Conservation (phyloP, 1,284 basidiomycete species). For the Mrakiaceae sp. region DNA sequence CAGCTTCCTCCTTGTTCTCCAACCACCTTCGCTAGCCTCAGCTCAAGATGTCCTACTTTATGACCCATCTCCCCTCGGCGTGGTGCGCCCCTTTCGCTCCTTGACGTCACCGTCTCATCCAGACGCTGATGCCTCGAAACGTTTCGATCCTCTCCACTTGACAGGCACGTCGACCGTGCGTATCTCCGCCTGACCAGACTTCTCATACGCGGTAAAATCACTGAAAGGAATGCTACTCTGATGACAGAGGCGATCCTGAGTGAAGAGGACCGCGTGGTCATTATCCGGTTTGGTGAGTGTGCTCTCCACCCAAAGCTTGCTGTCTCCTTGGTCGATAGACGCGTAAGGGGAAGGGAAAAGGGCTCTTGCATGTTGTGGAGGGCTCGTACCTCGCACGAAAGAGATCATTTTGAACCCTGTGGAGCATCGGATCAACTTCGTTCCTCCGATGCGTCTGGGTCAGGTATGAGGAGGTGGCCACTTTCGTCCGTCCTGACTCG, state of each 20-base stretch:
- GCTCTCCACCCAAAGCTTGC: not conserved
- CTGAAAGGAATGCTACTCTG: not conserved
- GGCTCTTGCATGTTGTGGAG: no score
- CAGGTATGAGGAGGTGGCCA: no score
- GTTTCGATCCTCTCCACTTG: no score
- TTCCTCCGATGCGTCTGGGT: no score
- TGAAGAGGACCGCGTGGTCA: slow-evolving; percentile 91
- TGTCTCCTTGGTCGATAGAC: no score
- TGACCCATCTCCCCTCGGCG: slow-evolving; percentile 29
- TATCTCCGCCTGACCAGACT: not conserved
- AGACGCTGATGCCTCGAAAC: no score
- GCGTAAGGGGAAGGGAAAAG: no score
- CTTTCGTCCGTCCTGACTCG: not conserved
- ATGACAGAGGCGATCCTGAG: slow-evolving; percentile 73
- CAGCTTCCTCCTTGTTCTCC: no score
- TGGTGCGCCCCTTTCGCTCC: slow-evolving; percentile 23
- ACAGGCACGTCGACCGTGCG: slow-evolving; percentile 70
- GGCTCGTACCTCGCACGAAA: no score
- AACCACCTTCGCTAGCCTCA: not conserved
- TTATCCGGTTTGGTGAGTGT: slow-evolving; percentile 76
- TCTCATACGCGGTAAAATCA: not conserved
- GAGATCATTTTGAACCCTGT: no score
- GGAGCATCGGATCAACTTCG: no score
- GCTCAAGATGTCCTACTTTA: slow-evolving; percentile 35
- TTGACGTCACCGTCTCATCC: no score